Percentiles rank a stretch among this genome's conserved stretches.
Evolutionary conservation across 2,329 filamentous ascomycete species (phyloP).

Genomic region (Penicillium hordei): DNA sequence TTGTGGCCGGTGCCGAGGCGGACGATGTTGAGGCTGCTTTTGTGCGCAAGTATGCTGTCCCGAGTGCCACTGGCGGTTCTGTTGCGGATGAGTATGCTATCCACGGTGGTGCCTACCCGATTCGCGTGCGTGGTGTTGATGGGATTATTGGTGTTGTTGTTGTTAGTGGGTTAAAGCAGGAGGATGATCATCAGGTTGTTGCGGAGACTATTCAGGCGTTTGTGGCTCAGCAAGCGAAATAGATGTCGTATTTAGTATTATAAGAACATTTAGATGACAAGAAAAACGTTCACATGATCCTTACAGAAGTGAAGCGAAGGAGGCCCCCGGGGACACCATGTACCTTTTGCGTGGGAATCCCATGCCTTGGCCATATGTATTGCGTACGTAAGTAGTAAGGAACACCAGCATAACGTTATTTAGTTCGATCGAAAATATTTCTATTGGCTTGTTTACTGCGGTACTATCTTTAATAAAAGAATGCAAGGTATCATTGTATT

Average conservation of each 20-base stretch:
- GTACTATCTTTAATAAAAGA: not conserved
- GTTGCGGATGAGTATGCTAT: conserved; percentile 66
- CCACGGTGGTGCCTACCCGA: conserved; percentile 73
- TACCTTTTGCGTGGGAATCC: not conserved
- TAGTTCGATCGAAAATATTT: not conserved
- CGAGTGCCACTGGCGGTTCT: conserved; percentile 47
- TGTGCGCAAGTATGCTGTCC: conserved; percentile 63
- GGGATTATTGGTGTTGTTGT: conserved; percentile 73
- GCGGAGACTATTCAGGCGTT: conserved; percentile 65
- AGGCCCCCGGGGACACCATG: not conserved
- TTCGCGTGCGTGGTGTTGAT: conserved; percentile 71
- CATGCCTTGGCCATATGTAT: not conserved
- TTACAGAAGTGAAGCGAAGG: not conserved
- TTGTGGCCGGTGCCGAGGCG: conserved; percentile 18
- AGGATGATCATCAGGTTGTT: conserved; percentile 75
- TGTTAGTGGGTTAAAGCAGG: conserved; percentile 72
- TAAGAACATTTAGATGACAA: not conserved
- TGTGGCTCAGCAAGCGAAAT: conserved; percentile 23
- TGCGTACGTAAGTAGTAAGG: not conserved
- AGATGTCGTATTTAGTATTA: not conserved
- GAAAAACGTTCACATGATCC: not conserved
- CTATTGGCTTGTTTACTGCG: not conserved
- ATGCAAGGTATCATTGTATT: conserved; percentile 28
- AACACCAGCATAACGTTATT: not conserved
- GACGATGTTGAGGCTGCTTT: conserved; percentile 64